These are phyloP conservation scores for Leccinum incarnatum DNA, from an alignment of 768 basidiomycete species.

Conservation along the genomic window DNA sequence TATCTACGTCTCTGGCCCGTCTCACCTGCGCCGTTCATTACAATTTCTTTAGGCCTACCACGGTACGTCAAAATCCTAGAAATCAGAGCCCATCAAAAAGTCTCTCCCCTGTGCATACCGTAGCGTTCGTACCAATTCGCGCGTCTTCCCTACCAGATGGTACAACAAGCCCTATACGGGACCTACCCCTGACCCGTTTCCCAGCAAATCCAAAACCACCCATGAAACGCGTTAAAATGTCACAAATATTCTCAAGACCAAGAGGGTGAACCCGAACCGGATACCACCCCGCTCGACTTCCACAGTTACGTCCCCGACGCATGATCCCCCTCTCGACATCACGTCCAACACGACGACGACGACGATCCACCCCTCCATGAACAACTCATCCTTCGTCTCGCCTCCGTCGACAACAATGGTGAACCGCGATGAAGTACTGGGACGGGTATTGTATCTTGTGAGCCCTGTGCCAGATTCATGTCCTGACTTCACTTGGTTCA, in stretches of 20 bases:
- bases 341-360: conserved; percentile 16
- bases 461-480: conserved; percentile 14
- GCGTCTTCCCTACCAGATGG: too few species aligned
- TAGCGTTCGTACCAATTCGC: too few species aligned
- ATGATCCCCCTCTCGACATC: conserved; percentile 32
- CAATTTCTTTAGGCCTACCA: too few species aligned
- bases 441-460: conserved; percentile 74
- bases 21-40: too few species aligned
- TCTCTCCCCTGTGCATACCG: too few species aligned
- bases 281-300: background rate
- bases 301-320: background rate
- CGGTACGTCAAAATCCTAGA: too few species aligned
- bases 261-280: background rate
- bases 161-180: background rate
- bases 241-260: background rate
- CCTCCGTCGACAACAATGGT: conserved; percentile 39
- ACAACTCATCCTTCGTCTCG: conserved; percentile 29
- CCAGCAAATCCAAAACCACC: too few species aligned
- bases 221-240: too few species aligned
- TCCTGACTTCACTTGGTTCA: conserved; percentile 2
- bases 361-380: conserved; percentile 7
- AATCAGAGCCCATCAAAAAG: too few species aligned
- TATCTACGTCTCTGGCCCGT: too few species aligned
- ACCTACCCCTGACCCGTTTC: background rate
- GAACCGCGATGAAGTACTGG: conserved; percentile 80